Percentiles rank a stretch among this genome's conserved stretches.
Conservation (phyloP, 306 rosid genomes). For the Castanospermum australe region DNA sequence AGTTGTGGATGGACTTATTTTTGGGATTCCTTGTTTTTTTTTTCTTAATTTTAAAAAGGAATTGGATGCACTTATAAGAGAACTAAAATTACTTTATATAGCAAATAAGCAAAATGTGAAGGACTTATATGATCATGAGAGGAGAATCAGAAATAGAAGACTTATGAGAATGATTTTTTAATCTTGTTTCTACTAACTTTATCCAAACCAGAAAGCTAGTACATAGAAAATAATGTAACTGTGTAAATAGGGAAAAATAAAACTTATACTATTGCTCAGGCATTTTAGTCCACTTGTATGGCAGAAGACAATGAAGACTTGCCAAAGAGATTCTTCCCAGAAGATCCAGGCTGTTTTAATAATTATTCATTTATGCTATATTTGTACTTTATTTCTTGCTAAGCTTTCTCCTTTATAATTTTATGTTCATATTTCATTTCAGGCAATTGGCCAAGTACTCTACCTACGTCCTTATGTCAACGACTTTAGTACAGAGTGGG, state of each 20-base stretch:
- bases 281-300: not conserved
- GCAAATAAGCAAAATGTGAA: not conserved
- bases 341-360: not conserved
- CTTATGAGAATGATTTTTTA: not conserved
- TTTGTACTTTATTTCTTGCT: not conserved
- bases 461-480: conserved; percentile 91
- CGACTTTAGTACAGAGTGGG: conserved; percentile 84
- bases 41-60: too few species aligned
- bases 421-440: conserved; percentile 24
- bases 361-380: not conserved
- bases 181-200: not conserved
- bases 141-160: not conserved
- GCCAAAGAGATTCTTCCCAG: not conserved
- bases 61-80: not conserved
- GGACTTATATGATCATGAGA: not conserved
- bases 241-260: not conserved
- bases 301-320: not conserved
- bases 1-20: too few species aligned
- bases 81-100: not conserved
- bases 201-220: not conserved
- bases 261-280: not conserved
- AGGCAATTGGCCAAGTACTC: conserved; percentile 98
- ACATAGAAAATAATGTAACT: not conserved
- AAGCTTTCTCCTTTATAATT: conserved; percentile 4
- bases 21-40: too few species aligned